Base-by-base conservation (phyloP, 2,329 filamentous ascomycete genomes). In the Aspergillus sp. region DNA sequence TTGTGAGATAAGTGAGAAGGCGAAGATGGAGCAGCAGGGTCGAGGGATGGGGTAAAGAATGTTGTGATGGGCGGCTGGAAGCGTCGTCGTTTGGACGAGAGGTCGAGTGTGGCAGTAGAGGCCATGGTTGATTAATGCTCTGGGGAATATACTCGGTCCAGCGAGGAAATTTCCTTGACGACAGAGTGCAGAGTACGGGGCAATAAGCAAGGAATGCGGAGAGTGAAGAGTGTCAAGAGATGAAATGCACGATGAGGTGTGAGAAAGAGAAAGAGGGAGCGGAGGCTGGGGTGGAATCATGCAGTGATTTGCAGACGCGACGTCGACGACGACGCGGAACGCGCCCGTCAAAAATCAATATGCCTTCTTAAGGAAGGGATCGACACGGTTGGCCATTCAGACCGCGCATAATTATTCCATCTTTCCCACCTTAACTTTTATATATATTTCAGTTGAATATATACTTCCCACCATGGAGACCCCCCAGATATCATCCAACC, bases 21-120 rank as follows among this genome's bases (percentile, higher is more conserved):
- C 52, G 43, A 61, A 48, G 60, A 8, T 15, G 63, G 53, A 42
- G 26, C 17, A 24, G 18, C 38, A n/a, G 48, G 38, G n/a, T 47
- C 32, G n/a, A 59, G 48, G 15, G 57, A 32, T 32, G 54, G 13
- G 11, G 67, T 45, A 60, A 77, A 76, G 66, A 70, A 77, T 22
- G 63, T 68, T 24, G 75, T 77, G 56, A 77, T 76, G 5, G 76
- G 72, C n/a, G 72, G 67, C 67, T 77, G 75, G 66, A 78, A 79
- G 60, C 76, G 76, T 53, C 77, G 72, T 55, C 75, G 74, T 63
- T 79, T 79, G 32, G 68, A 36, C 34, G 34, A 56, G 5, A 68
- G 62, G 39, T 65, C 55, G 26, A 24, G 43, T 34, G 48, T 47
- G 36, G 48, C 18, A 32, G 30, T 36, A 20, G 30, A 30, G 26